Evolutionary conservation across 805 yeast species (phyloP).

Genomic region (Tetrapisispora fleetii): DNA sequence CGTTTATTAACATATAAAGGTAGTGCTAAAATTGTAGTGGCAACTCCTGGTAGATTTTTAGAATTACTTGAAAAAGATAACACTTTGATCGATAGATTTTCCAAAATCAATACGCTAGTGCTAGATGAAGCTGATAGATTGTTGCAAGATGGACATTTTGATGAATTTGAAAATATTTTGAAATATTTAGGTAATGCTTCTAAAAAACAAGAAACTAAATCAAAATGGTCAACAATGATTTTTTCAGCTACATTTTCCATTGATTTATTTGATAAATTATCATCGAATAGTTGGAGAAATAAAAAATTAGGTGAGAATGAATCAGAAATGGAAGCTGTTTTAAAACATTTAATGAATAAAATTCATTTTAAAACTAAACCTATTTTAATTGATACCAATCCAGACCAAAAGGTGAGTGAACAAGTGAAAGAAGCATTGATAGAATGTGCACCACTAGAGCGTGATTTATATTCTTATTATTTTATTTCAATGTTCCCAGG

Average conservation of each 20-base stretch:
- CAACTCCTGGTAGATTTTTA: constrained; percentile 90
- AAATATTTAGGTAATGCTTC: constrained; percentile 44
- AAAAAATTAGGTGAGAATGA: constrained; percentile 16
- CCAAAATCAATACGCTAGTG: constrained; percentile 44
- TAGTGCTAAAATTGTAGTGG: constrained; percentile 71
- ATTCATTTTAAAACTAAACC: constrained; percentile 68
- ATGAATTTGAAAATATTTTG: constrained; percentile 75
- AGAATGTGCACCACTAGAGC: constrained; percentile 82
- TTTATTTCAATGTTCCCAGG: constrained; percentile 82
- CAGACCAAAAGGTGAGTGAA: constrained; percentile 67
- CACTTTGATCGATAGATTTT: constrained; percentile 32
- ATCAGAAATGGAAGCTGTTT: constrained; percentile 45
- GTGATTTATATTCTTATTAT: constrained; percentile 85
- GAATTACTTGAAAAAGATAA: constrained; percentile 65
- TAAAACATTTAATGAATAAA: constrained; percentile 56
- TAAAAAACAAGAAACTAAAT: constrained; percentile 27
- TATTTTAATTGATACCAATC: constrained; percentile 71
- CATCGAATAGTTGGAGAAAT: constrained; percentile 30
- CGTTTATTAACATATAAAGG: constrained; percentile 56
- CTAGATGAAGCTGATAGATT: constrained; percentile 95
- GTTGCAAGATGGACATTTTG: constrained; percentile 92
- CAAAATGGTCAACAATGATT: constrained; percentile 74
- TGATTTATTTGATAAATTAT: constrained; percentile 70
- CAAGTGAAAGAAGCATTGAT: constrained; percentile 75
- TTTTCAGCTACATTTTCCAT: constrained; percentile 89